These are phyloP conservation scores for Radiomyces spectabilis DNA, from an alignment of 192 early-diverging fungal genomes.

Conservation along the genomic window DNA sequence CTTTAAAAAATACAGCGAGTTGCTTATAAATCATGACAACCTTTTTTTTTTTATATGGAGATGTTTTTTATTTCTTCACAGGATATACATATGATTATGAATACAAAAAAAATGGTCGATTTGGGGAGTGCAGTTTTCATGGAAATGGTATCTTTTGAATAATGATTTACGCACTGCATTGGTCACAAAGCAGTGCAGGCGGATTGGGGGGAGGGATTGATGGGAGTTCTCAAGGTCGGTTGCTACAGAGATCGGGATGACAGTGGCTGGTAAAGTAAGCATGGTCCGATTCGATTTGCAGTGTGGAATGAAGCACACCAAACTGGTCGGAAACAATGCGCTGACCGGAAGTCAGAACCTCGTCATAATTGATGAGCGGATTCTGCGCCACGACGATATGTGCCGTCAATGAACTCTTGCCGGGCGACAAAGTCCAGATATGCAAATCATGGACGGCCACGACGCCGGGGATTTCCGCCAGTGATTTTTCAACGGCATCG, in stretches of 20 bases:
- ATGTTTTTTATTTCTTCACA: no score
- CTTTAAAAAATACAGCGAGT: no score
- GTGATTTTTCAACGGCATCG: conserved; percentile 31
- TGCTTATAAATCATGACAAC: no score
- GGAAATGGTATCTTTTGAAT: no score
- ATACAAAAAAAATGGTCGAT: no score
- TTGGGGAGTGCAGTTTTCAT: no score
- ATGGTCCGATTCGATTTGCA: conserved; percentile 40
- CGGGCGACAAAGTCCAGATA: conserved; percentile 48
- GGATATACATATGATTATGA: no score
- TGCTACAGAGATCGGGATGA: conserved; percentile 34
- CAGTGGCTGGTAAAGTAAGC: conserved; percentile 37
- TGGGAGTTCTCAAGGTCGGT: not conserved
- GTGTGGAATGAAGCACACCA: conserved; percentile 47
- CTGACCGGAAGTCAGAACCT: conserved; percentile 42
- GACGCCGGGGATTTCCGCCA: conserved; percentile 37
- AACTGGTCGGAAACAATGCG: conserved; percentile 41
- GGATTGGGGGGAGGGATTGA: no score
- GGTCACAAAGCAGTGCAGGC: no score
- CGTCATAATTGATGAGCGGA: conserved; percentile 30
- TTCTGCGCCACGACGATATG: conserved; percentile 21
- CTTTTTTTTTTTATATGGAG: not conserved
- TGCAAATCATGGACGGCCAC: conserved; percentile 47
- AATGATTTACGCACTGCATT: no score
- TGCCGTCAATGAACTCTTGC: conserved; percentile 33